Conservation (phyloP, 495 filamentous ascomycete genomes). For the Pseudomonodictys pantanalensis region DNA sequence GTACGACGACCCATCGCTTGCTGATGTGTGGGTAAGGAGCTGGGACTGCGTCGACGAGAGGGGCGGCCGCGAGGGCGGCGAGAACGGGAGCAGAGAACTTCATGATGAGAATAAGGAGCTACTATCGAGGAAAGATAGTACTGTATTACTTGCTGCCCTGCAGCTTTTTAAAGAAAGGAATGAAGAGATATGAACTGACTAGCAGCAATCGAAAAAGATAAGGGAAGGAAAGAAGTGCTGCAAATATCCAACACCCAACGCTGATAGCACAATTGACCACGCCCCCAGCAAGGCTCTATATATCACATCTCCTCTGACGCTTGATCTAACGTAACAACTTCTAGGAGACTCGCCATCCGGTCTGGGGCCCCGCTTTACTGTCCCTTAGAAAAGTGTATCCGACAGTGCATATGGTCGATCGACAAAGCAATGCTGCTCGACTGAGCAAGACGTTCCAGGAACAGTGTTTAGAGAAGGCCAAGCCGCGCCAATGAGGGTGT, state of each 20-base stretch:
- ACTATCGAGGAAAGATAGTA: not conserved
- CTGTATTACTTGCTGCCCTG: conserved; percentile 7
- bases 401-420: not conserved
- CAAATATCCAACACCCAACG: no score
- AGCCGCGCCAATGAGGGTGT: conserved; percentile 1
- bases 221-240: not conserved
- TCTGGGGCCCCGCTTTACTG: conserved; percentile 1
- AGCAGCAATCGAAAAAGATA: conserved; percentile 10
- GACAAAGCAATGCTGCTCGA: not conserved
- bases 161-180: not conserved
- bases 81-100: conserved; percentile 6
- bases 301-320: no score
- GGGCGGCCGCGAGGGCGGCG: conserved; percentile 5
- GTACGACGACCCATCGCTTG: not conserved
- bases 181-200: conserved; percentile 7
- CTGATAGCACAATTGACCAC: no score
- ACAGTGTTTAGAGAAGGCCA: no score
- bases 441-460: not conserved
- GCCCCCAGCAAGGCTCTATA: not conserved
- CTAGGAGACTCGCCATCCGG: no score
- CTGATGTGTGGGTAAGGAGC: not conserved
- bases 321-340: no score
- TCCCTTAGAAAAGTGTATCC: not conserved
- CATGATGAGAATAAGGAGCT: not conserved
- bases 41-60: conserved; percentile 7